Evolutionary conservation across 2,329 filamentous ascomycete genomes (phyloP), one percentile per base, ranked within the genome.

Genomic region (Colletotrichum zoysiae): DNA sequence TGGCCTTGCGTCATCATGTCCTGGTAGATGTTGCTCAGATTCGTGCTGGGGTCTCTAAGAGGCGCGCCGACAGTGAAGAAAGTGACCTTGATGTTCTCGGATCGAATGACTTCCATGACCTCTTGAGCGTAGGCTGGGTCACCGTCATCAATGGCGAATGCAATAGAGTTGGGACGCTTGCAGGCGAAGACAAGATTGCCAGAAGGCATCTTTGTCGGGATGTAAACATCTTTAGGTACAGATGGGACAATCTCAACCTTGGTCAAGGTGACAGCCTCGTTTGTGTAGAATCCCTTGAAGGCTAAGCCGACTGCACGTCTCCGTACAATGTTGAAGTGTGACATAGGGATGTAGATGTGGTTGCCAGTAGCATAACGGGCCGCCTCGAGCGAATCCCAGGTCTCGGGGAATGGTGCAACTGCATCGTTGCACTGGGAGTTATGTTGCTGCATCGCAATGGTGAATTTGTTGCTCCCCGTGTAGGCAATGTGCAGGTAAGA

Each of bases 81-180:
- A 3, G 91, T 93, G 5, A 92, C 90, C 74, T 89, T 86, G 76
- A 93, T 90, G 68, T 83, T 79, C 66, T 90, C 90, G 18, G 87
- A 86, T 30, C 88, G 85, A 76, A 93, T 83, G 62, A 91, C 88
- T 79, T 89, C 86, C 4, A 90, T 89, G 67, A 87, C 85, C 48
- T 74, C 65, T 26, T 71, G 74, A 7, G 76, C 76, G 55, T 73
- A 77, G 58, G 82, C 77, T 61, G 91, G 91, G 66, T 87, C 84
- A 35, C 91, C 91, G 78, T 93, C 91, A 76, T 93, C 91, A 73
- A 93, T 92, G 59, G 90, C 91, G 78, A 93, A 92, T 1, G 91
- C 91, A 77, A 93, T 92, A 0, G 88, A 90, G 81, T 92, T 91
- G 56, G 90, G 90, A 18, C 90, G 86, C 75, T 87, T 90, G 84